Evolutionary conservation across 1,284 basidiomycete species (phyloP), one percentile per base, ranked within the genome.

Genomic region (Microstroma glucosiphilum): DNA sequence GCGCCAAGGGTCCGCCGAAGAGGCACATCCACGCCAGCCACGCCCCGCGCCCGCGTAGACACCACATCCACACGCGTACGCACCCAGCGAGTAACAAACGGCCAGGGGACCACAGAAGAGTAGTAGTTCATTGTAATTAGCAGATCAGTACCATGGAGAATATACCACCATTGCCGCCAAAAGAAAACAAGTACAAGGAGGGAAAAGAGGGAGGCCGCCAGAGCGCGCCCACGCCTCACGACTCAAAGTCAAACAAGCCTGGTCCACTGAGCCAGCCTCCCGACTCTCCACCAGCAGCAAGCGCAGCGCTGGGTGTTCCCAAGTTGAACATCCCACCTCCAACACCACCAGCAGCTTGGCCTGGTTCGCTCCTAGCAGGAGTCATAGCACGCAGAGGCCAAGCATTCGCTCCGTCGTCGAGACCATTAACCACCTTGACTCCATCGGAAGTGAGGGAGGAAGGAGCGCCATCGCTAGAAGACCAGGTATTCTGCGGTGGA

Each of bases 271-370:
- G 25, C 51, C 51, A 54, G 3, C 21, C 15, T 21, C 8, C 15
- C n/a, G 26, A 21, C 21, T 21, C 21, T 19, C 25, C 51, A 4
- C 51, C 51, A 19, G 51, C 15, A 54, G n/a, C 25, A 25, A 26
- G 21, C 25, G 21, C 15, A 15, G 51, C 51, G 51, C 51, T 54
- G 51, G 51, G 51, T 25, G 51, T 54, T 6, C 51, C 51, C 13
- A 25, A 6, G 13, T 54, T 54, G 51, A 26, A 25, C 23, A 48
- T n/a, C 30, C 30, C 30, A 12, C 17, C 12, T 17, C 43, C 43
- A 17, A 12, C 43, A 21, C 43, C 43, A 12, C 43, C 41, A 43
- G n/a, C 11, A n/a, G n/a, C 30, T 37, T 3, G 30, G 4, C 30
- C 30, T 37, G 3, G 30, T 9, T 37, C 30, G 30, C 30, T 37